These are phyloP conservation scores for Paramarasmius palmivorus DNA, from an alignment of 1,284 basidiomycete species.

Conservation along the genomic window DNA sequence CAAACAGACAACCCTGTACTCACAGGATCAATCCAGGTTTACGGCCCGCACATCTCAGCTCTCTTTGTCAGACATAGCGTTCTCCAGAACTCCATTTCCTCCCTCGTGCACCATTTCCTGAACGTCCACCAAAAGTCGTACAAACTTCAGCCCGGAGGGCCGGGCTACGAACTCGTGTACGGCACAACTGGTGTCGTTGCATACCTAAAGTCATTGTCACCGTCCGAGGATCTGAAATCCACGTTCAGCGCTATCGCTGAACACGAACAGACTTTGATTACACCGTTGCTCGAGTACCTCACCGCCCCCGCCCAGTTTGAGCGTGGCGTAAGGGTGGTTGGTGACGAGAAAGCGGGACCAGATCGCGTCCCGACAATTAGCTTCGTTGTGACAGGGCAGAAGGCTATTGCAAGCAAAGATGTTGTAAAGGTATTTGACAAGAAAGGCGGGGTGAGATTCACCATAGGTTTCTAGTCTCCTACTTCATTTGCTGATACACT, in stretches of 20 bases:
- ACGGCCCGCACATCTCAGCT: slow-evolving; percentile 71
- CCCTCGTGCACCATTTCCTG: slow-evolving; percentile 75
- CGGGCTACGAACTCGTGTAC: slow-evolving; percentile 41
- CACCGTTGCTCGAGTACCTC: slow-evolving; percentile 35
- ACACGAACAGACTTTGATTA: slow-evolving; percentile 43
- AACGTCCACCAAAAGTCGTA: slow-evolving; percentile 46
- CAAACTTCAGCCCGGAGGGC: slow-evolving; percentile 73
- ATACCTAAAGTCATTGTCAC: slow-evolving; percentile 65
- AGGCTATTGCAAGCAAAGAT: slow-evolving; percentile 55
- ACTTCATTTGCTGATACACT: neutral
- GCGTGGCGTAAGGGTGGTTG: slow-evolving; percentile 68
- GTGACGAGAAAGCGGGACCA: slow-evolving; percentile 46
- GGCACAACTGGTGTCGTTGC: slow-evolving; percentile 22
- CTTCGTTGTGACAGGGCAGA: slow-evolving; percentile 65
- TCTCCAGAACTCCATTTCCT: slow-evolving; percentile 48
- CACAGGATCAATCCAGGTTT: slow-evolving; percentile 47
- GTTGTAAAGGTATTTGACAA: slow-evolving; percentile 66
- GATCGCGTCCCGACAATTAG: slow-evolving; percentile 70
- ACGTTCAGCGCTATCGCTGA: slow-evolving; percentile 47
- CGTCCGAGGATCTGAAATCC: slow-evolving; percentile 42
- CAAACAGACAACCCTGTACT: slow-evolving; percentile 1
- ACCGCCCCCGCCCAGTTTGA: slow-evolving; percentile 39
- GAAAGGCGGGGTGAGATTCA: slow-evolving; percentile 54
- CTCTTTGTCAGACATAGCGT: slow-evolving; percentile 57
- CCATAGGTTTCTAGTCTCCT: neutral